Conservation (phyloP, 208 protist species). For the Endotrypanum monterogeii region DNA sequence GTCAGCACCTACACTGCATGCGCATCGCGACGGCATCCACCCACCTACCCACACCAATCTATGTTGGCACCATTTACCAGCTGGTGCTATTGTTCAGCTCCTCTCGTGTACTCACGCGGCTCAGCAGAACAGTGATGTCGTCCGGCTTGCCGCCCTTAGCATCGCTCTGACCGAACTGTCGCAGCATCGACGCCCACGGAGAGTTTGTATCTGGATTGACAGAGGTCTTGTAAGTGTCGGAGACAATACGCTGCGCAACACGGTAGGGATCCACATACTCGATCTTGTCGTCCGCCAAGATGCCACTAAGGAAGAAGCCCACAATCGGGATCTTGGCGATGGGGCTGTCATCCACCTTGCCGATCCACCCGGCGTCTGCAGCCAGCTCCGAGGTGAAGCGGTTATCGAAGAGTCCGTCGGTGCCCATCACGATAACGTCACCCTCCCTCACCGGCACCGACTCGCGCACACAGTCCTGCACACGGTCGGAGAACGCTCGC, state of each 20-base stretch:
- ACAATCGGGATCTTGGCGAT: constrained; percentile 76
- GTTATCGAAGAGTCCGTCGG: constrained; percentile 95
- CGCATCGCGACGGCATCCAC: background rate
- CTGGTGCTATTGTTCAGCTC: constrained; percentile 59
- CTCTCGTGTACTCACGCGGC: constrained; percentile 83
- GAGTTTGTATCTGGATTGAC: constrained; percentile 67
- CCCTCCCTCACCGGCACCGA: constrained; percentile 78
- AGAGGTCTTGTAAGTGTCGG: constrained; percentile 79
- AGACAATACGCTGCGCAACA: constrained; percentile 87
- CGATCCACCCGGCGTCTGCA: constrained; percentile 81
- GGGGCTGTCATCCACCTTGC: constrained; percentile 60
- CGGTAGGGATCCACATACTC: constrained; percentile 88
- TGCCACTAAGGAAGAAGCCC: constrained; percentile 73
- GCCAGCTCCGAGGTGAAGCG: constrained; percentile 86
- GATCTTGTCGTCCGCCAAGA: constrained; percentile 67
- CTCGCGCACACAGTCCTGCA: constrained; percentile 76
- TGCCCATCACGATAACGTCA: constrained; percentile 92
- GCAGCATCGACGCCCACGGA: constrained; percentile 86
- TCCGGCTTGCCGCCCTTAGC: constrained; percentile 90
- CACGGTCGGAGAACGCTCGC: constrained; percentile 69
- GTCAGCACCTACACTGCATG: background rate
- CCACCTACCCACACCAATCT: background rate
- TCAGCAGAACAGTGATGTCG: constrained; percentile 90
- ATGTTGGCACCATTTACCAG: constrained; percentile 37
- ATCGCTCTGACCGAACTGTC: constrained; percentile 64